Conservation (phyloP, 2,329 filamentous ascomycete genomes). For the Colletotrichum caudatum region DNA sequence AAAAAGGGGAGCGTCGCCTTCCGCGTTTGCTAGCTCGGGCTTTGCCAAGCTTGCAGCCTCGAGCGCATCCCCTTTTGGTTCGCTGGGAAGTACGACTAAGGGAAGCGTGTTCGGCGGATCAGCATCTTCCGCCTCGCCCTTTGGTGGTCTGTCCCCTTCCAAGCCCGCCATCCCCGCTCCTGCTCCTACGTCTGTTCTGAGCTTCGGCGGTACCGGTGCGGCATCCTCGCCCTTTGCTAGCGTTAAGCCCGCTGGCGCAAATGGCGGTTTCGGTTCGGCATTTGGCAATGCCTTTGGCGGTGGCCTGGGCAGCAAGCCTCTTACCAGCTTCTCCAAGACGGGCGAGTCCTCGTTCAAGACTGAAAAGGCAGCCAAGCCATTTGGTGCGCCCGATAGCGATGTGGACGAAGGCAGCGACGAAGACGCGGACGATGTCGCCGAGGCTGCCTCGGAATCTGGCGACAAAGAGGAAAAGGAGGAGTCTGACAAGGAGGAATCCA, state of each 20-base stretch:
- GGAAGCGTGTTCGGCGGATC: slow-evolving; percentile 61
- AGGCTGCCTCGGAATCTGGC: slow-evolving; percentile 50
- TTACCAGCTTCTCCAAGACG: slow-evolving; percentile 79
- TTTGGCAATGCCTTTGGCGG: slow-evolving; percentile 60
- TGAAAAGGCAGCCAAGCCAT: slow-evolving; percentile 76
- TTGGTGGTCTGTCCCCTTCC: slow-evolving; percentile 47
- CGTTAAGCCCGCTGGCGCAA: slow-evolving; percentile 54
- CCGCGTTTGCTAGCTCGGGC: slow-evolving; percentile 75
- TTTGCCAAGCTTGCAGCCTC: slow-evolving; percentile 75
- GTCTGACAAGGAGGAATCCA: slow-evolving; percentile 65
- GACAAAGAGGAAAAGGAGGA: slow-evolving; percentile 64
- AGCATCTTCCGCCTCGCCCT: slow-evolving; percentile 46
- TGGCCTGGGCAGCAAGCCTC: slow-evolving; percentile 56
- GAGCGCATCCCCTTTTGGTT: slow-evolving; percentile 73
- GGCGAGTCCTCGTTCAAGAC: slow-evolving; percentile 63
- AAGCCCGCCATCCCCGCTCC: slow-evolving; percentile 47
- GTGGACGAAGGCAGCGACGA: slow-evolving; percentile 64
- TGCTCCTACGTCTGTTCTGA: slow-evolving; percentile 59
- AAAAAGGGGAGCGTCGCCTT: slow-evolving; percentile 60
- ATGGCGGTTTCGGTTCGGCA: slow-evolving; percentile 60
- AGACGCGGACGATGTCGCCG: slow-evolving; percentile 55
- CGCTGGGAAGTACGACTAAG: slow-evolving; percentile 60
- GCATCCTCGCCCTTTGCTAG: slow-evolving; percentile 61
- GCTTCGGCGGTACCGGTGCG: slow-evolving; percentile 57
- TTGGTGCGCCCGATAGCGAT: slow-evolving; percentile 80